Percentiles rank a stretch among this genome's conserved stretches.
phyloP scores from a whole-genome alignment of 768 basidiomycete genomes.

The Rubroboletus pulcherrimus region DNA sequence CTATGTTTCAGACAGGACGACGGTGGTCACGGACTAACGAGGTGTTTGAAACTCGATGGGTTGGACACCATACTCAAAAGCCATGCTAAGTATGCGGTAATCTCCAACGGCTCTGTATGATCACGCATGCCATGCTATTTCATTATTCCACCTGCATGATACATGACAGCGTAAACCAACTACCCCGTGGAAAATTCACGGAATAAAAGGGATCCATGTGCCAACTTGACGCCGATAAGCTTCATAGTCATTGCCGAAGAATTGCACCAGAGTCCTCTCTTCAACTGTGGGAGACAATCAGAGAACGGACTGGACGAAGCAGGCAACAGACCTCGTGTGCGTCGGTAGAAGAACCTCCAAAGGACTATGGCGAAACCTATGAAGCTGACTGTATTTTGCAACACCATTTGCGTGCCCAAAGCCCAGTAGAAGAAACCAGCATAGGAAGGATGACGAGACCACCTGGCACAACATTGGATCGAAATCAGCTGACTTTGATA shows the following conservation, averaged over 20 bases:
- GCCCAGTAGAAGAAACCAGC: slow-evolving; percentile 99
- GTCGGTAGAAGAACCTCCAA: slow-evolving; percentile 82
- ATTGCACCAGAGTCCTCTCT: slow-evolving; percentile 71
- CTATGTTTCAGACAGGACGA: slow-evolving; percentile 83
- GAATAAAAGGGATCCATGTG: slow-evolving; percentile 86
- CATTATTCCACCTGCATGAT: slow-evolving; percentile 2
- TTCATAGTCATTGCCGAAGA: slow-evolving; percentile 88
- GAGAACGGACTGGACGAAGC: background rate
- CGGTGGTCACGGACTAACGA: slow-evolving; percentile 44
- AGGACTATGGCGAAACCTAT: slow-evolving; percentile 62
- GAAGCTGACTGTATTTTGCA: slow-evolving; percentile 82
- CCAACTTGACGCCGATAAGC: slow-evolving; percentile 72
- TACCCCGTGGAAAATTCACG: slow-evolving; percentile 34
- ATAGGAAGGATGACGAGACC: slow-evolving; percentile 92
- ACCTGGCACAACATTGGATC: slow-evolving; percentile 9
- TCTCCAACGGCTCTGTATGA: slow-evolving; percentile 26
- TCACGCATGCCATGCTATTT: slow-evolving; percentile 20
- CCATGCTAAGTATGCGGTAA: slow-evolving; percentile 23
- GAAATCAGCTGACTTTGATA: background rate
- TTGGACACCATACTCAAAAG: slow-evolving; percentile 11
- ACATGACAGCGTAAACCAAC: background rate
- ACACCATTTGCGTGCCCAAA: slow-evolving; percentile 84
- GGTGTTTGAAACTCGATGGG: slow-evolving; percentile 5
- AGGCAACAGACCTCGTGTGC: slow-evolving; percentile 67
- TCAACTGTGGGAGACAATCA: slow-evolving; percentile 53